Conservation (phyloP, 2,329 filamentous ascomycete species). For the Beauveria pseudobassiana region DNA sequence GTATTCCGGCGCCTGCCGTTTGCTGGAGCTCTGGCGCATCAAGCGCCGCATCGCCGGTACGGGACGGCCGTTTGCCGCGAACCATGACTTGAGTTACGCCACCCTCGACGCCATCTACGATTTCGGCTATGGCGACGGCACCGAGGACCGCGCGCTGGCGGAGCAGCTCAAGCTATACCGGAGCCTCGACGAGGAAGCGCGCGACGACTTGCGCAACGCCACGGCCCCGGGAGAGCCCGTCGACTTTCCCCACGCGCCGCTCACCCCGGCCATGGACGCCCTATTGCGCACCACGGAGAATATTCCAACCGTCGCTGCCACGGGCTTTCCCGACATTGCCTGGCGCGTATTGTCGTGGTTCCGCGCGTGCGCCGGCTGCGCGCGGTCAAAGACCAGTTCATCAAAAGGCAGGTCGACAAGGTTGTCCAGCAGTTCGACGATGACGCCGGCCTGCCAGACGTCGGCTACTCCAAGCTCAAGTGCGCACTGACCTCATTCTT, state of each 20-base stretch:
- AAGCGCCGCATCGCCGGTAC: slow-evolving; percentile 22
- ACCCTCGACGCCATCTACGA: slow-evolving; percentile 26
- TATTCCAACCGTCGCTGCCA: background rate
- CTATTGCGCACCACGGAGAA: slow-evolving; percentile 1
- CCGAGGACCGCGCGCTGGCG: background rate
- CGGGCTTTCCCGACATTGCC: slow-evolving; percentile 2
- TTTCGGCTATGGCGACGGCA: slow-evolving; percentile 20
- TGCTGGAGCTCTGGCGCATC: slow-evolving; percentile 27
- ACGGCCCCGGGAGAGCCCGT: background rate
- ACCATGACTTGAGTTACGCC: slow-evolving; percentile 22
- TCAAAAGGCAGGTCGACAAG: slow-evolving; percentile 1
- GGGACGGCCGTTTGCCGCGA: slow-evolving; percentile 18
- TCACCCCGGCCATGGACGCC: background rate
- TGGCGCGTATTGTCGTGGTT: background rate
- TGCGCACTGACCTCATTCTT: slow-evolving; percentile 3
- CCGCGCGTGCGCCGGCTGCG: slow-evolving; percentile 1
- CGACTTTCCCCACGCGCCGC: background rate
- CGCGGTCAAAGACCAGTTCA: background rate
- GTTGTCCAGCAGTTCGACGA: background rate
- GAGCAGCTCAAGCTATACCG: background rate
- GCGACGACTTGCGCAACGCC: background rate
- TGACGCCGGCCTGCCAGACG: background rate
- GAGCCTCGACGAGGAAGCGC: background rate
- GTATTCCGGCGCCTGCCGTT: slow-evolving; percentile 21
- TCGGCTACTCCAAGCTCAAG: background rate